Percentiles rank a stretch among this genome's conserved stretches.
phyloP scores from a whole-genome alignment of 2,329 filamentous ascomycete genomes.

The Nigrospora osmanthi region DNA sequence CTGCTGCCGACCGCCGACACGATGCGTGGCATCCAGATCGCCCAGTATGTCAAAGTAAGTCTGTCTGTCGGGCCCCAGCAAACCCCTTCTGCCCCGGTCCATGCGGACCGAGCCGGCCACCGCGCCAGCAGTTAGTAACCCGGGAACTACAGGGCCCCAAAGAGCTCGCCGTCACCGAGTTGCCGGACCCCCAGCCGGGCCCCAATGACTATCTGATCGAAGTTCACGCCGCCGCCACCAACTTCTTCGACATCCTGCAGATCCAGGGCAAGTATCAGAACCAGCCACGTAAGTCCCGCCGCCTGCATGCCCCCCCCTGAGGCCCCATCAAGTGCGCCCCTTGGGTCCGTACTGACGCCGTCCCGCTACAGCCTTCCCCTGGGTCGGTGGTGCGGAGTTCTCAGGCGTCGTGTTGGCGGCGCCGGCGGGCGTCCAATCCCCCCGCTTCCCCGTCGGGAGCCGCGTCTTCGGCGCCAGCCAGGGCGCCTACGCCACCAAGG shows the following conservation, averaged over 20 bases:
- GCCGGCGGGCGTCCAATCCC: constrained; percentile 40
- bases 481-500: constrained; percentile 76
- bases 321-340: not conserved
- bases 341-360: no score
- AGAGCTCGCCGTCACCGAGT: constrained; percentile 66
- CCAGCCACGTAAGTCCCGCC: constrained; percentile 59
- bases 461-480: constrained; percentile 82
- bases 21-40: constrained; percentile 71
- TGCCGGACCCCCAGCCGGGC: constrained; percentile 67
- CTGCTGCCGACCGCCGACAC: constrained; percentile 15
- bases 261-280: constrained; percentile 94
- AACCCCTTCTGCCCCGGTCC: not conserved
- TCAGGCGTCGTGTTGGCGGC: constrained; percentile 66
- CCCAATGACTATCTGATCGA: constrained; percentile 76
- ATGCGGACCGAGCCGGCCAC: constrained; percentile 1
- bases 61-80: not conserved
- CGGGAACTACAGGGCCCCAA: constrained; percentile 54
- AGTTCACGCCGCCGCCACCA: constrained; percentile 80
- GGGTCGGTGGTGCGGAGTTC: constrained; percentile 84
- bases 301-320: not conserved
- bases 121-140: not conserved
- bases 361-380: constrained; percentile 56
- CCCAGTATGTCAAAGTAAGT: constrained; percentile 64
- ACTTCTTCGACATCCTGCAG: constrained; percentile 96
- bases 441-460: constrained; percentile 67